These are phyloP conservation scores for Lactifluus echinatus DNA, from an alignment of 768 basidiomycete species.

Conservation along the genomic window DNA sequence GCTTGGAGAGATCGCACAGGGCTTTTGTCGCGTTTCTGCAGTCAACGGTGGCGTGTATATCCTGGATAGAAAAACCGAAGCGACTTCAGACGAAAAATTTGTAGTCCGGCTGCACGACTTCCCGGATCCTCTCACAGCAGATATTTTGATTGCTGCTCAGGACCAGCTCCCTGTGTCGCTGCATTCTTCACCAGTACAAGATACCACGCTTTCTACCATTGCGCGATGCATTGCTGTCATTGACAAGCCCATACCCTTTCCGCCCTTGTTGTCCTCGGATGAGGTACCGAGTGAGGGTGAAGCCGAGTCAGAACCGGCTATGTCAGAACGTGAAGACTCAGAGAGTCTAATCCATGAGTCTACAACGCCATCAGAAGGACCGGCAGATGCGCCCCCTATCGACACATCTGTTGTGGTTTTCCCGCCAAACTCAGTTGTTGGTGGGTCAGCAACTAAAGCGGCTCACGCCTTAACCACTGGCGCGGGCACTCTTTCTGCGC, in stretches of 20 bases:
- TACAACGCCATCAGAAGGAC: background rate
- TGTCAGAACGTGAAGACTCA: background rate
- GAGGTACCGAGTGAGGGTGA: constrained; percentile 23
- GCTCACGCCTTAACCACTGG: constrained; percentile 62
- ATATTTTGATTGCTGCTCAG: constrained; percentile 45
- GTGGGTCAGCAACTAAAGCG: constrained; percentile 38
- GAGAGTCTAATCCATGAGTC: background rate
- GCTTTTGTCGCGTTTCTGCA: constrained; percentile 81
- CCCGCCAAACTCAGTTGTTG: constrained; percentile 51
- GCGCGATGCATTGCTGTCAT: constrained; percentile 47
- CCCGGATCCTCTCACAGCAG: constrained; percentile 47
- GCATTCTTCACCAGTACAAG: background rate
- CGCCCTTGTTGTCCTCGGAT: constrained; percentile 26
- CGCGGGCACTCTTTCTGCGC: constrained; percentile 64
- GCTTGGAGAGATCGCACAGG: constrained; percentile 85
- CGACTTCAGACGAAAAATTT: constrained; percentile 25
- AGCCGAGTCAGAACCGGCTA: constrained; percentile 10
- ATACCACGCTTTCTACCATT: constrained; percentile 19
- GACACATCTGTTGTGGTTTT: constrained; percentile 71
- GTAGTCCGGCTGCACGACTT: constrained; percentile 49
- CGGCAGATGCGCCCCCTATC: constrained; percentile 21
- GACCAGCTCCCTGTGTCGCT: constrained; percentile 22
- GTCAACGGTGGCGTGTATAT: constrained; percentile 72
- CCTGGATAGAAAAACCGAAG: constrained; percentile 43
- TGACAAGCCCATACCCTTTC: constrained; percentile 31